Base-by-base conservation (phyloP, 768 basidiomycete genomes). In the Austroboletus eburneus region DNA sequence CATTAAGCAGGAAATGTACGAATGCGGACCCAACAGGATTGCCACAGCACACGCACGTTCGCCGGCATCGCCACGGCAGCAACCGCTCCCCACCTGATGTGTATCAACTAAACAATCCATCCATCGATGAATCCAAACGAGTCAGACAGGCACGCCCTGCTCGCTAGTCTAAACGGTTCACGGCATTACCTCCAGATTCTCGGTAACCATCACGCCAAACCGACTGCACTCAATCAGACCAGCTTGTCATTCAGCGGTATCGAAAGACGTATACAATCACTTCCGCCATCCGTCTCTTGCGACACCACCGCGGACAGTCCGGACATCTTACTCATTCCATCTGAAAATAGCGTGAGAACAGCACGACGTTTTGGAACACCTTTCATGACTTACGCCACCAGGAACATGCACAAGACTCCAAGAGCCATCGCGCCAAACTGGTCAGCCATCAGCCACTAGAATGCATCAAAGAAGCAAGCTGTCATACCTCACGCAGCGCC, bases 341-440 rank as follows among this genome's bases (percentile, higher is more conserved):
- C 86, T 87, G 64, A 48, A 50, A 52, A 55, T 49, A 41, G 36
- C 52, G 54, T 62, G 52, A 61, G 55, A 59, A 24, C 46, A 44
- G 41, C 40, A 46, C 43, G 40, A 33, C 17, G 30, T 32, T 32
- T n/a, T 55, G 30, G 37, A 27, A 47, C 45, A 48, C 21, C 17
- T 50, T 18, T 44, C 42, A 59, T 42, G 54, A 79, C 87, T 81
- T 77, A 91, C 87, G 89, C 89, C 64, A 91, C 89, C 62, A 87
- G 65, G 65, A 91, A 85, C 91, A 95, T 95, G 73, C 91, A 93
- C 61, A 78, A 64, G 55, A 94, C 91, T 24, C 91, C 91, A 65
- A 95, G 78, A 39, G 80, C 80, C 91, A 95, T 94, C 49, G 91
- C 91, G 49, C 76, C 85, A 69, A 94, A 93, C 91, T 94, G 66